Percentiles rank a stretch among this genome's conserved stretches.
phyloP scores from a whole-genome alignment of 2,329 filamentous ascomycete genomes.

The Stachybotrys chlorohalonatus region DNA sequence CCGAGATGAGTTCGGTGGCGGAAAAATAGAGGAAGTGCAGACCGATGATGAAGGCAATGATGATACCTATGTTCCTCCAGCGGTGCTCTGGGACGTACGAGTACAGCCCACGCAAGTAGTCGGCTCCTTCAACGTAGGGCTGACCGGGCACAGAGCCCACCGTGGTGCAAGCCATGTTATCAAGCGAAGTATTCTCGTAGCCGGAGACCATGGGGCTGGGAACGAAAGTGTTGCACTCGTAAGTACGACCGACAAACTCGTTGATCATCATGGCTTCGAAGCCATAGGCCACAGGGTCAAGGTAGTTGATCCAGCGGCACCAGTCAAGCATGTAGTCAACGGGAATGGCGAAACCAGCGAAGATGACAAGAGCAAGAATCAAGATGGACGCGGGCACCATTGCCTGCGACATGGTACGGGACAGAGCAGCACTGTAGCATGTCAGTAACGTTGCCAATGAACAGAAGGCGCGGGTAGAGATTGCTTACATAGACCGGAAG shows the following conservation, averaged over 20 bases:
- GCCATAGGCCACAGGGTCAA: constrained; percentile 56
- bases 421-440: constrained; percentile 20
- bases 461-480: accelerated
- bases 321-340: constrained; percentile 48
- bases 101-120: constrained; percentile 37
- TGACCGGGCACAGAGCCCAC: constrained; percentile 38
- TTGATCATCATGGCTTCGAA: constrained; percentile 61
- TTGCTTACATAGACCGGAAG: constrained; percentile 31
- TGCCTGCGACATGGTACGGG: constrained; percentile 43
- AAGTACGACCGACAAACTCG: constrained; percentile 41
- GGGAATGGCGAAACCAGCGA: constrained; percentile 40
- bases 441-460: constrained; percentile 1
- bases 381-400: constrained; percentile 32
- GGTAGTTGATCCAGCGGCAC: constrained; percentile 60
- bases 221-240: constrained; percentile 12
- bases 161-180: constrained; percentile 34
- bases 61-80: constrained; percentile 49
- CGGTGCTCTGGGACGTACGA: constrained; percentile 36
- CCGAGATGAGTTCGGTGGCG: constrained; percentile 35
- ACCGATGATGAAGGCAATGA: constrained; percentile 41
- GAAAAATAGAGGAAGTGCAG: constrained; percentile 39
- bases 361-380: constrained; percentile 21
- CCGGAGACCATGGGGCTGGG: constrained; percentile 14
- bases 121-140: constrained; percentile 32
- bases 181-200: constrained; percentile 15